Evolutionary conservation across 2,329 filamentous ascomycete genomes (phyloP).

Genomic region (Trichophyton rubrum): DNA sequence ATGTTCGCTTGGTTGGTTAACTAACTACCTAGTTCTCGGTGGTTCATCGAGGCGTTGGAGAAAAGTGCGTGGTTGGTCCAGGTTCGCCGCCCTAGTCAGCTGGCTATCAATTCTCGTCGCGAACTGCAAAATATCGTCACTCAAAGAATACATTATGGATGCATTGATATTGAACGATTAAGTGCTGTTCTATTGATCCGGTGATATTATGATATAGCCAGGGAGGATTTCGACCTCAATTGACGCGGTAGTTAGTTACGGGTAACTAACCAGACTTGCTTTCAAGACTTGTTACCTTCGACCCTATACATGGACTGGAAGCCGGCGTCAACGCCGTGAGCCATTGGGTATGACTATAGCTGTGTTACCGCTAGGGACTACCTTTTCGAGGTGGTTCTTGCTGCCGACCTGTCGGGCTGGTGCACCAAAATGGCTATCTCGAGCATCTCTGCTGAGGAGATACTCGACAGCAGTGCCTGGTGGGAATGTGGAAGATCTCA

Average conservation of each 20-base stretch:
- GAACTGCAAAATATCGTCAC: background rate
- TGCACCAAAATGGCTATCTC: background rate
- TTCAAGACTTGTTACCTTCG: background rate
- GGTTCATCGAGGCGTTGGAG: background rate
- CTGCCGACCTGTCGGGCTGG: background rate
- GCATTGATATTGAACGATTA: background rate
- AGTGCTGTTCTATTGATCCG: background rate
- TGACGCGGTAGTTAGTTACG: background rate
- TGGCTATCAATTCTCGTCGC: no score
- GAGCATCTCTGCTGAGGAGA: slow-evolving; percentile 7
- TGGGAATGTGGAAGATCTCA: slow-evolving; percentile 27
- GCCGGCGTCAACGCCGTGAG: background rate
- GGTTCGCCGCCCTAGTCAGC: background rate
- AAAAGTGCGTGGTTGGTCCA: slow-evolving; percentile 1
- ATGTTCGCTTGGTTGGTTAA: no score
- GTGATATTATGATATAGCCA: background rate
- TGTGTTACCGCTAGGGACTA: slow-evolving; percentile 8
- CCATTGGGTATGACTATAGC: slow-evolving; percentile 3
- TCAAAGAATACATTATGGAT: background rate
- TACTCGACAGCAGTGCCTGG: slow-evolving; percentile 21
- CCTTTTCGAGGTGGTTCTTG: slow-evolving; percentile 11
- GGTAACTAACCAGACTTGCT: background rate
- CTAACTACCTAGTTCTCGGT: no score
- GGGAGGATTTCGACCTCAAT: no score
- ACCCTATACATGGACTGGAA: background rate